Conservation (phyloP, 2,329 filamentous ascomycete species). For the Talaromyces verruculosus region DNA sequence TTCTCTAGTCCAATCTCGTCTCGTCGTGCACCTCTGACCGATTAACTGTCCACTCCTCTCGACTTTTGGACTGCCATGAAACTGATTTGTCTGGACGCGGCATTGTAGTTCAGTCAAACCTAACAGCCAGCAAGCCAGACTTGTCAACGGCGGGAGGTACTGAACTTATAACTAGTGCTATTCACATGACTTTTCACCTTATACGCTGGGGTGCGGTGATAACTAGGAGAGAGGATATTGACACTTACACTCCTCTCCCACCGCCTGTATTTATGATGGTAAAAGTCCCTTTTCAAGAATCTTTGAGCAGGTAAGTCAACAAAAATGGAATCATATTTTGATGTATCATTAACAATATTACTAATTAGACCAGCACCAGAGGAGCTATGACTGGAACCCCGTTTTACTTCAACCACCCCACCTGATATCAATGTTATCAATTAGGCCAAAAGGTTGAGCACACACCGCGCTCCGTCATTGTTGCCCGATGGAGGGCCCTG, state of each 20-base stretch:
- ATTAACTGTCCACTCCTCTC: too few species aligned
- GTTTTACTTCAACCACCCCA: background rate
- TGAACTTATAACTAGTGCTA: too few species aligned
- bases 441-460: constrained; percentile 4
- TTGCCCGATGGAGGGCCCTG: constrained; percentile 4
- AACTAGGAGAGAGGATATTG: too few species aligned
- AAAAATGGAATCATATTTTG: background rate
- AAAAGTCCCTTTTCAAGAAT: background rate
- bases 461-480: constrained; percentile 13
- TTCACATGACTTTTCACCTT: too few species aligned
- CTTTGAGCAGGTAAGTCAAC: background rate
- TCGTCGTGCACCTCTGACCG: too few species aligned
- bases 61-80: too few species aligned
- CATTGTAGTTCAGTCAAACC: too few species aligned
- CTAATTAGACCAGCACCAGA: background rate
- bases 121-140: too few species aligned
- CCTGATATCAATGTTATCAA: background rate
- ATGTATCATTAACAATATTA: background rate
- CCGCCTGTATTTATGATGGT: background rate
- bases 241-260: background rate
- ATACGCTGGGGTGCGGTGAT: too few species aligned
- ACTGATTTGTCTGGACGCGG: too few species aligned
- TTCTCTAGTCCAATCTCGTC: too few species aligned
- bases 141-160: too few species aligned
- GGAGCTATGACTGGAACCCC: background rate